Evolutionary conservation across 495 filamentous ascomycete genomes (phyloP).

Genomic region (Polyplosphaeria fusca): DNA sequence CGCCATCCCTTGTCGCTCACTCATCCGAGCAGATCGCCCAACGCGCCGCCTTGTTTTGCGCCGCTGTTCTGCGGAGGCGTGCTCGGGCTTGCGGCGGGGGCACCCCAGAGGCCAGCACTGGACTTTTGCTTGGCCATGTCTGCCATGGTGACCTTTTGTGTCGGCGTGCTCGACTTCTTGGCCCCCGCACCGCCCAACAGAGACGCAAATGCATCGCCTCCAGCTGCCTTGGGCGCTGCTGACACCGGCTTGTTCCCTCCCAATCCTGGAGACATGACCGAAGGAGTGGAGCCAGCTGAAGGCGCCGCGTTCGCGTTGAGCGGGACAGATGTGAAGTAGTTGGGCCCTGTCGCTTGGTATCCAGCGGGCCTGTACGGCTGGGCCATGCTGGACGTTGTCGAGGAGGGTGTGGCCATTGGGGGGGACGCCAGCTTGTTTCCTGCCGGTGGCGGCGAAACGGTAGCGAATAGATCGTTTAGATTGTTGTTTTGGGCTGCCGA

Average conservation of each 20-base stretch:
- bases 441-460: constrained; percentile 68
- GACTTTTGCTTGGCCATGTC: constrained; percentile 96
- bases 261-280: constrained; percentile 34
- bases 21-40: constrained; percentile 35
- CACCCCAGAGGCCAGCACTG: constrained; percentile 88
- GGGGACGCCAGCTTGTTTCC: constrained; percentile 38
- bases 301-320: constrained; percentile 37
- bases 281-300: constrained; percentile 37
- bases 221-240: constrained; percentile 54
- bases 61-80: constrained; percentile 32
- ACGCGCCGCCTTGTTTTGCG: constrained; percentile 37
- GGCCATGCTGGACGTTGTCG: constrained; percentile 37
- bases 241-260: constrained; percentile 44
- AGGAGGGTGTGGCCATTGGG: constrained; percentile 46
- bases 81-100: constrained; percentile 48
- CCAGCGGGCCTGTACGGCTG: constrained; percentile 59
- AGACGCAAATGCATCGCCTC: constrained; percentile 81
- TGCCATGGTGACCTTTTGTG: constrained; percentile 70
- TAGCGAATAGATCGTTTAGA: constrained; percentile 75
- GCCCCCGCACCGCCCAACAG: constrained; percentile 78
- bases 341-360: constrained; percentile 76
- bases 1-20: too few relatives aligned
- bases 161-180: constrained; percentile 65
- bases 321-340: constrained; percentile 89
- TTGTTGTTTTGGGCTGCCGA: constrained; percentile 75